Percentiles rank a stretch among this genome's conserved stretches.
Evolutionary conservation across 2,329 filamentous ascomycete species (phyloP).

Genomic region (Xylaria sp.): DNA sequence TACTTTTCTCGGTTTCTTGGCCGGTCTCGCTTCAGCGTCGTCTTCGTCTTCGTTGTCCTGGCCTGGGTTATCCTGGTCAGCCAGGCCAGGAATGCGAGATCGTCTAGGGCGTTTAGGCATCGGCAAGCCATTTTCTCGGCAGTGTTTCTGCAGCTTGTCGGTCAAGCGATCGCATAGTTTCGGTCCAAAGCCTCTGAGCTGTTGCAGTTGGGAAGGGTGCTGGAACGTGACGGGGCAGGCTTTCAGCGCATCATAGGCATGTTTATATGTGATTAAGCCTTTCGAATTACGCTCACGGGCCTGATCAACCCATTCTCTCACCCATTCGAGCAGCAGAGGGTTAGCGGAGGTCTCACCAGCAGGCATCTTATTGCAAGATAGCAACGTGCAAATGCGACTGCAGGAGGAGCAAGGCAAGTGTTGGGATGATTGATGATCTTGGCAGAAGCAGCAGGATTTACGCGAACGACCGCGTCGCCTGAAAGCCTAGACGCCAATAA

Average conservation of each 20-base stretch:
- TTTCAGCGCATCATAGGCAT: conserved; percentile 77
- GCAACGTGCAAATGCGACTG: conserved; percentile 2
- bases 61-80: conserved; percentile 42
- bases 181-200: conserved; percentile 73
- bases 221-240: conserved; percentile 70
- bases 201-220: conserved; percentile 73
- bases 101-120: conserved; percentile 65
- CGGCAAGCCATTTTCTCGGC: conserved; percentile 66
- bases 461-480: no score
- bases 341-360: conserved; percentile 59
- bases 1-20: conserved; percentile 61
- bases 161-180: conserved; percentile 73
- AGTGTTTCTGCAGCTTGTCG: conserved; percentile 61
- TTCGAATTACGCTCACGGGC: conserved; percentile 72
- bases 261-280: conserved; percentile 71
- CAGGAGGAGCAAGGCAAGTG: conserved; percentile 4
- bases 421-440: neutral
- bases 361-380: conserved; percentile 18
- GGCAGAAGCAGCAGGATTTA: neutral
- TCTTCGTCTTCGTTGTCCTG: conserved; percentile 33
- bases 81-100: conserved; percentile 34
- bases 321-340: conserved; percentile 70
- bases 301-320: conserved; percentile 75
- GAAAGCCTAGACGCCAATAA: neutral
- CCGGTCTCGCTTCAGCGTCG: conserved; percentile 39